phyloP scores from a whole-genome alignment of 495 filamentous ascomycete genomes.

The Parmelia sp. region DNA sequence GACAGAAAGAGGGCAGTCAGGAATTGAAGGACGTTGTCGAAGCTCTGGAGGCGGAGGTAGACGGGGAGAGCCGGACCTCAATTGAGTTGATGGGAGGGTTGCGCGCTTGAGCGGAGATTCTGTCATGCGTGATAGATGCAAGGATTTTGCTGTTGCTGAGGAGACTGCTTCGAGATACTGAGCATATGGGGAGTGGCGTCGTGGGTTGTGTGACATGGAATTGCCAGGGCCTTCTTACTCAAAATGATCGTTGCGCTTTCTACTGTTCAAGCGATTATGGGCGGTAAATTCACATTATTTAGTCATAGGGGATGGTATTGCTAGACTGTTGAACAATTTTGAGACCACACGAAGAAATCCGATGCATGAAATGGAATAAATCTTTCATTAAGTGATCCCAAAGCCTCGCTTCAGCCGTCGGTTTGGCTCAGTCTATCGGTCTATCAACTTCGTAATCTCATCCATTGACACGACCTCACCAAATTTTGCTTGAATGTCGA shows the following conservation, averaged over 20 bases:
- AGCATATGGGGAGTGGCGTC: too few species aligned
- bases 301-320: too few species aligned
- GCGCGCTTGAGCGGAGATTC: neutral
- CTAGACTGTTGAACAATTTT: too few species aligned
- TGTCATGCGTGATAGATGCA: neutral
- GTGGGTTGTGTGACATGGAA: too few species aligned
- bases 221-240: too few species aligned
- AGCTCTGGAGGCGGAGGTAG: neutral
- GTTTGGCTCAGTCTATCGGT: neutral
- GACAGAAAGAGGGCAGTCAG: neutral
- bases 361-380: too few species aligned
- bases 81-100: neutral
- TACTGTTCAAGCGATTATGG: neutral
- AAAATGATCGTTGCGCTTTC: too few species aligned
- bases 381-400: too few species aligned
- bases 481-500: constrained; percentile 13
- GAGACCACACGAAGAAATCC: too few species aligned
- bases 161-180: too few species aligned
- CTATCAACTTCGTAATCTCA: constrained; percentile 3
- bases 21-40: neutral
- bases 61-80: neutral
- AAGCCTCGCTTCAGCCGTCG: neutral
- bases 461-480: constrained; percentile 9
- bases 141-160: too few species aligned
- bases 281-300: too few species aligned